These are phyloP conservation scores for Neobulgaria alba DNA, from an alignment of 2,329 filamentous ascomycete species.

Conservation along the genomic window DNA sequence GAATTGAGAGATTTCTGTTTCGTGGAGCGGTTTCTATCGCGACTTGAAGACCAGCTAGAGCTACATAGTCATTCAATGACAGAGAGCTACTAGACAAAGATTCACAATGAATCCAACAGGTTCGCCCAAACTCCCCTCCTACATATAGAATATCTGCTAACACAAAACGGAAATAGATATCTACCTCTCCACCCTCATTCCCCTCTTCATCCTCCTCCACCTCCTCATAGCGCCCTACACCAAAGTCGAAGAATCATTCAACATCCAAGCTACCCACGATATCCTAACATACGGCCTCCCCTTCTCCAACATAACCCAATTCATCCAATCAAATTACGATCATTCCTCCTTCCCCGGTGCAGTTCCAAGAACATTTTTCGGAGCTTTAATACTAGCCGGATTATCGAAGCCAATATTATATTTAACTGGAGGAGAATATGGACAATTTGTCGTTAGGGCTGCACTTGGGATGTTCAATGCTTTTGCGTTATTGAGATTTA, in stretches of 20 bases:
- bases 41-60: no score
- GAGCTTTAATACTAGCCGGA: conserved; percentile 66
- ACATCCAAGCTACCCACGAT: conserved; percentile 89
- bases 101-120: no score
- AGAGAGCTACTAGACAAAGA: no score
- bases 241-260: conserved; percentile 98
- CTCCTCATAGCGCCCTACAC: conserved; percentile 75
- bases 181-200: conserved; percentile 47
- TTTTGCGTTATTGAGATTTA: conserved; percentile 56
- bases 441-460: conserved; percentile 59
- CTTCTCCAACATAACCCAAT: conserved; percentile 40
- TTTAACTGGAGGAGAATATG: conserved; percentile 45
- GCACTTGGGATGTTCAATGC: conserved; percentile 73
- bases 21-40: no score
- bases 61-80: no score
- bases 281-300: conserved; percentile 75
- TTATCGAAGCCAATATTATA: conserved; percentile 58
- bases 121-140: no score
- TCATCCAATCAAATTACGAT: conserved; percentile 64
- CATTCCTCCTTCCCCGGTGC: conserved; percentile 86
- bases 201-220: conserved; percentile 57
- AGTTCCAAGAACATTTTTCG: conserved; percentile 85
- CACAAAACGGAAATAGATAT: conserved; percentile 37
- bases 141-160: no score
- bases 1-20: no score